Percentiles rank a stretch among this genome's conserved stretches.
Conservation (phyloP, 2,329 filamentous ascomycete species). For the Trichoderma sp. region DNA sequence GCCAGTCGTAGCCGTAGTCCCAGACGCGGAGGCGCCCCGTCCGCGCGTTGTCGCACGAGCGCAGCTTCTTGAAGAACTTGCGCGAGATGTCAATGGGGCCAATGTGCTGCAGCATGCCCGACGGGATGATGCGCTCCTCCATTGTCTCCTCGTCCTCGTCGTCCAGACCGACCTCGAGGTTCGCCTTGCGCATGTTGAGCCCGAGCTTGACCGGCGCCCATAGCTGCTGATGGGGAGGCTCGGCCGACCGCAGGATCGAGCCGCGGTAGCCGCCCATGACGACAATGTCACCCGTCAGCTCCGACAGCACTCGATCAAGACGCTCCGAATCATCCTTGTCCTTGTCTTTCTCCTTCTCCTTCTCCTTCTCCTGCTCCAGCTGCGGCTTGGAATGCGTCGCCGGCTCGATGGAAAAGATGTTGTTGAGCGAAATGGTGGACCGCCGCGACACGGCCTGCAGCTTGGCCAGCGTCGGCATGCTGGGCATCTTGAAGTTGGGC, state of each 20-base stretch:
- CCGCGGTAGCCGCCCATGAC: conserved; percentile 89
- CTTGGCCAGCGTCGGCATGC: conserved; percentile 63
- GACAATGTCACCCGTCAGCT: conserved; percentile 81
- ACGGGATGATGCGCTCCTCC: conserved; percentile 79
- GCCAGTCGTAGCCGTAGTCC: conserved; percentile 95
- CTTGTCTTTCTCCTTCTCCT: conserved; percentile 11
- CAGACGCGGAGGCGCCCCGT: conserved; percentile 75
- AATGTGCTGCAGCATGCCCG: conserved; percentile 87
- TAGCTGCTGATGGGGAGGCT: conserved; percentile 79
- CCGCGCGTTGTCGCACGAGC: conserved; percentile 71
- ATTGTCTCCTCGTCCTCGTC: conserved; percentile 81
- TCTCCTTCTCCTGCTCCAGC: conserved; percentile 26
- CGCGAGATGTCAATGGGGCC: conserved; percentile 89
- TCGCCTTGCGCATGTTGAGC: conserved; percentile 85
- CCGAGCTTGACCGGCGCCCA: conserved; percentile 96
- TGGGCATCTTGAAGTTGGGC: conserved; percentile 73
- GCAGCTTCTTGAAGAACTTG: conserved; percentile 76
- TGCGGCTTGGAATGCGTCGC: conserved; percentile 35
- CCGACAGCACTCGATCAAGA: conserved; percentile 61
- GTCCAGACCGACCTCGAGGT: conserved; percentile 82
- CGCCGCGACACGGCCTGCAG: conserved; percentile 44
- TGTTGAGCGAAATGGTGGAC: conserved; percentile 41
- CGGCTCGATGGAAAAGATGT: conserved; percentile 36
- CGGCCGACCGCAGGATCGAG: conserved; percentile 82
- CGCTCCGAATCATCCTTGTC: conserved; percentile 36